Base-by-base conservation (phyloP, 495 filamentous ascomycete species). In the Xylaria cubensis region DNA sequence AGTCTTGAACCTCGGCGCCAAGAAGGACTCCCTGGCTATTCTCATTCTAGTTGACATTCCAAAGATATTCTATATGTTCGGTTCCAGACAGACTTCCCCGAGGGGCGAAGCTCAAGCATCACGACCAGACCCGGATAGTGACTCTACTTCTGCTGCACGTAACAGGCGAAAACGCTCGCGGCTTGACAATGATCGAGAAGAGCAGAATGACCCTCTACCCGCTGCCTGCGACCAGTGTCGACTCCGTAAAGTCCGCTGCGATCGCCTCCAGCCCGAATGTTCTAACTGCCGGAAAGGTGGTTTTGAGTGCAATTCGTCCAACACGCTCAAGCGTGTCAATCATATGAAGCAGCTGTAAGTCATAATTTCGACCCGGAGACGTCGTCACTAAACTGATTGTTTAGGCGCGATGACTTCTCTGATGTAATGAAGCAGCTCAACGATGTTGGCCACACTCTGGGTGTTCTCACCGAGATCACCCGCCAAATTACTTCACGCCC, bases 221-320 rank as follows among this genome's bases (percentile, higher is more conserved):
- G 44, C 59, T 34, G 73, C 82, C 3, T 83, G 82, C 71, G 72
- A 78, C 26, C 75, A 80, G 48, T 84, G 82, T 67, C 74, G 81
- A 32, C 73, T 73, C 9, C 80, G 80, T 24, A 84, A 84, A 64
- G 66, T 84, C 21, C 76, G 71, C 55, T 83, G 81, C 53, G 82
- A 83, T 64, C 79, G 79, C 24, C 67, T 63, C 32, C 75, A 76
- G 13, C 82, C 82, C 10, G 74, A 77, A 19, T 84, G 81, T 74
- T 76, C 73, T 24, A 78, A 78, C 34, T 84, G 80, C 69, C 76
- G 75, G 21, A 80, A 79, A 48, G 68, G 71, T 44, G 75, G 75
- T 46, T 51, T 73, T 29, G 29, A 58, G n/a, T 74, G 73, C 50
- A 74, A 55, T 24, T 71, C 62, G 8, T 65, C 58, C 21, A 58